Percentiles rank a stretch among this genome's conserved stretches.
phyloP scores from a whole-genome alignment of 1,284 basidiomycete species.

The Violaceomyces palustris region DNA sequence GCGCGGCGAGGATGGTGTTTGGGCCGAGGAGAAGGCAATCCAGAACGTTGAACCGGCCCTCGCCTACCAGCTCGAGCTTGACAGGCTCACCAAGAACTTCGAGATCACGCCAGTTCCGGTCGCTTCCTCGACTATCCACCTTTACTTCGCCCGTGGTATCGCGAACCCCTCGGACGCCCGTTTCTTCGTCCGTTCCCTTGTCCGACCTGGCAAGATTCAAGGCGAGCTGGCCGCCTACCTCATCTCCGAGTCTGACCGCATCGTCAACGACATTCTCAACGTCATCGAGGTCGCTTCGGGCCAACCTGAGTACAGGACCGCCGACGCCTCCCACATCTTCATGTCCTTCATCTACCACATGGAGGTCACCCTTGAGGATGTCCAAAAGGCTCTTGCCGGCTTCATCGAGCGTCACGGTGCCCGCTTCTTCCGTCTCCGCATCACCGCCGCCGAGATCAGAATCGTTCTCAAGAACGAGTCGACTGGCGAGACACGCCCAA shows the following conservation, averaged over 20 bases:
- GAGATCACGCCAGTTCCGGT: constrained; percentile 70
- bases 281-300: constrained; percentile 66
- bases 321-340: constrained; percentile 52
- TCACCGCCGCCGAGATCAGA: constrained; percentile 95
- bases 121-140: constrained; percentile 69
- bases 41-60: constrained; percentile 97
- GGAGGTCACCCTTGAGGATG: constrained; percentile 89
- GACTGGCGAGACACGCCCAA: constrained; percentile 78
- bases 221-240: constrained; percentile 94
- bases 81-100: constrained; percentile 84
- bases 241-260: constrained; percentile 93
- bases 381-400: constrained; percentile 87
- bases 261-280: constrained; percentile 90
- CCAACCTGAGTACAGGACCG: constrained; percentile 48
- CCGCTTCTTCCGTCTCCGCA: constrained; percentile 93
- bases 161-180: constrained; percentile 93
- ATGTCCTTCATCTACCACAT: constrained; percentile 98
- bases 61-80: constrained; percentile 96
- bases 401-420: constrained; percentile 94
- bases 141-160: constrained; percentile 89
- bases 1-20: constrained; percentile 61
- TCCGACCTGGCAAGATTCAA: constrained; percentile 87
- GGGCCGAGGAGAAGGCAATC: constrained; percentile 93
- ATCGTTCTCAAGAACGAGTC: constrained; percentile 88
- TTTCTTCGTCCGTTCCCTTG: constrained; percentile 95